Conservation (phyloP, 164 flowering plant genomes). For the Stephania yunnanensis region DNA sequence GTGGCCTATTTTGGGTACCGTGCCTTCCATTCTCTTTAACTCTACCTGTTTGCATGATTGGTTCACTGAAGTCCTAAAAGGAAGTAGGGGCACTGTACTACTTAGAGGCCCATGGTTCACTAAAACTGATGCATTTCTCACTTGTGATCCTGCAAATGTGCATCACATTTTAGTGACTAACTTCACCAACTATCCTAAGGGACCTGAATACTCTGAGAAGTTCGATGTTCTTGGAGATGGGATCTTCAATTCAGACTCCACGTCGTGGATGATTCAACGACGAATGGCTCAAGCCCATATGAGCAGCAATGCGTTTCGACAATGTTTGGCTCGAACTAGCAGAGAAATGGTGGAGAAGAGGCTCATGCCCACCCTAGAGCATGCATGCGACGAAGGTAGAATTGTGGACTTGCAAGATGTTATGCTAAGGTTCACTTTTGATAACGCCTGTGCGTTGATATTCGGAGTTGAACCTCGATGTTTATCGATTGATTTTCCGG, state of each 20-base stretch:
- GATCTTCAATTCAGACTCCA: conserved; percentile 22
- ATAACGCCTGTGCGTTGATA: neutral
- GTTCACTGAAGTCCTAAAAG: neutral
- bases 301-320: neutral
- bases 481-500: neutral
- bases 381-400: neutral
- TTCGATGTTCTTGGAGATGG: conserved; percentile 24
- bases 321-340: neutral
- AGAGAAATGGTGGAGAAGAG: neutral
- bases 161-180: neutral
- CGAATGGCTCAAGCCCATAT: neutral
- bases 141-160: conserved; percentile 1
- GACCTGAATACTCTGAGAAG: neutral
- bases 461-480: conserved; percentile 4
- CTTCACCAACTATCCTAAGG: neutral
- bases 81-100: neutral
- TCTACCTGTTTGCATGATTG: neutral
- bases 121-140: neutral
- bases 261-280: conserved; percentile 11
- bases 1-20: neutral
- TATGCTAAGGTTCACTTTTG: neutral
- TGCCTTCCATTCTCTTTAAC: neutral
- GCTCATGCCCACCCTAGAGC: neutral
- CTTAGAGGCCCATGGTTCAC: neutral
- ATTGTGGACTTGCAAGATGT: conserved; percentile 2